Evolutionary conservation across 2,329 filamentous ascomycete species (phyloP), one percentile per base, ranked within the genome.

Genomic region (Ascochyta clinopodiicola): DNA sequence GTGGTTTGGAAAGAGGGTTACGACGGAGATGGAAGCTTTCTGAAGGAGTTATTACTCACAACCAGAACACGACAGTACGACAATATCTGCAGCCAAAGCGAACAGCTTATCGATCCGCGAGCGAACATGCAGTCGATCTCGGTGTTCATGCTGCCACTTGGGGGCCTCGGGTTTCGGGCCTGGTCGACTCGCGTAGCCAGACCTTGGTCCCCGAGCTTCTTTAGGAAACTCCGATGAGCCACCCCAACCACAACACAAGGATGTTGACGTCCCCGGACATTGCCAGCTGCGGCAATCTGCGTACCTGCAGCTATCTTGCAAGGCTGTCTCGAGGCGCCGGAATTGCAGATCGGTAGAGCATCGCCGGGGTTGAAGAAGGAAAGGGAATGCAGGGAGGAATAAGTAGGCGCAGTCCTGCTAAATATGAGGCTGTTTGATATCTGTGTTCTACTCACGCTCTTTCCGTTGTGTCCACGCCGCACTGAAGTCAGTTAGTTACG

Each of bases 1-100:
- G 24, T 97, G 93, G 93, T 97, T 92, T 77, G 93, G 94, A 2
- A 86, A 82, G 52, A 81, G 86, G n/a, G 84, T 85, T 8, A 85
- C 85, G 1, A 77, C 88, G 54, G 88, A 90, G 66, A 86, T 91
- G 60, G 88, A 90, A 62, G 85, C 89, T 19, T 91, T 95, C 68
- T 95, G 64, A 68, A 15, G 13, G 19, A 40, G n/a, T 27, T 15
- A 31, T 8, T 22, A 2, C 12, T 12, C 19, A 15, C 38, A 12
- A 17, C 9, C 21, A 24, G 29, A 34, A 44, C 29, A 44, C 29
- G 32, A 35, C 29, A 24, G 27, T 22, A 40, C 17, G 4, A 40
- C 21, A 2, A 25, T 7, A 7, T 7, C 21, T 19, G 21, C 21
- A 17, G 6, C 13, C 21, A 40, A 40, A 40, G 19, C 22, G 1